Evolutionary conservation across 768 basidiomycete genomes (phyloP), one percentile per base, ranked within the genome.

Genomic region (Xerocomellus amylosporus): DNA sequence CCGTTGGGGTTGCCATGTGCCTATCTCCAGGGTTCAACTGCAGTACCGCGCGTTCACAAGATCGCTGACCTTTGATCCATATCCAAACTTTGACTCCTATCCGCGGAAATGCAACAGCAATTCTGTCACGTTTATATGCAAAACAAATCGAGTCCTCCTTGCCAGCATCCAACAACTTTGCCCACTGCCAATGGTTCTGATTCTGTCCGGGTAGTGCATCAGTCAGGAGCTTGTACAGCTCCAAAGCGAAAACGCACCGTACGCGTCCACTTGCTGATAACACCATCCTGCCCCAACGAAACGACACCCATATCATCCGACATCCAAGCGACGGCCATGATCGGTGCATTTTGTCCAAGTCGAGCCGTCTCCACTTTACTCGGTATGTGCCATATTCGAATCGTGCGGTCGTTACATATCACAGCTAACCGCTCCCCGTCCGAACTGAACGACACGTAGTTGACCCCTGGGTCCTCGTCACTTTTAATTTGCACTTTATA

Each of bases 41-140:
- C 19, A 42, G 49, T 13, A 38, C 34, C 40, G 14, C n/a, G 28
- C 2, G 10, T 19, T 26, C 31, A 40, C 9, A 22, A 14, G 20
- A 12, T 8, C 33, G 31, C 68, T 28, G 40, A 85, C 85, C 84
- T 71, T 80, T 79, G 43, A 70, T 73, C 77, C 77, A 80, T 54
- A 81, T 65, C 85, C 85, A 87, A n/a, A 86, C 75, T 55, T 81
- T 84, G 39, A 87, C 83, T 3, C 83, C 84, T 39, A 70, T 59
- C n/a, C 72, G 70, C 33, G 83, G 82, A 53, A 81, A 82, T 20
- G 84, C 80, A 19, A 87, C 79, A 0, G 85, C 86, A 56, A 87
- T 80, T 34, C 78, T 74, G 67, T 84, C 83, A 22, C 77, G 77
- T 48, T 64, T 59, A 64, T 81, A 84, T 1, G 83, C 83, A 58